Conservation (phyloP, 805 yeast species). For the Saccharomycopsis fibuligera region DNA sequence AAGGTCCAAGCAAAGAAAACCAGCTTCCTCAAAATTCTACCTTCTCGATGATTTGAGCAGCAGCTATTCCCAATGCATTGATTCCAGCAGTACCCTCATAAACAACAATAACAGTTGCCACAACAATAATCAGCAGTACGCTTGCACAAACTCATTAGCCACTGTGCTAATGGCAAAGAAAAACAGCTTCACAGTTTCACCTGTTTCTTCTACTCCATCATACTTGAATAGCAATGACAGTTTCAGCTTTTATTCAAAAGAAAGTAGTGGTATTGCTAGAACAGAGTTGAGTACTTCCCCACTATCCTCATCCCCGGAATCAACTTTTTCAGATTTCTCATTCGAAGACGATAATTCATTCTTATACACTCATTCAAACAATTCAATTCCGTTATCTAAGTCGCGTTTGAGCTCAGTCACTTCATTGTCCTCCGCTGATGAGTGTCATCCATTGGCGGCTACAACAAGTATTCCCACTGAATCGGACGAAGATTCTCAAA, state of each 20-base stretch:
- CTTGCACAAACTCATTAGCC: constrained; percentile 18
- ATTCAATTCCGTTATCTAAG: background rate
- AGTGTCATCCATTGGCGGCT: constrained; percentile 12
- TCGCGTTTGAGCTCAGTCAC: constrained; percentile 15
- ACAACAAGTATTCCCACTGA: background rate
- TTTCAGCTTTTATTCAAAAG: background rate
- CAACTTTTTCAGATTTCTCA: constrained; percentile 13
- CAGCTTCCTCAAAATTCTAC: background rate
- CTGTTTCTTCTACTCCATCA: background rate
- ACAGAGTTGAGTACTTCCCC: constrained; percentile 1
- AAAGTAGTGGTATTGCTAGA: background rate
- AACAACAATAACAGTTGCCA: too few species aligned
- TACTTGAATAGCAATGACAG: background rate
- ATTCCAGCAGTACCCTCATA: background rate
- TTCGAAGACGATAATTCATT: constrained; percentile 7
- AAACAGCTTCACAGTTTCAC: constrained; percentile 6
- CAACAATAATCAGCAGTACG: too few species aligned
- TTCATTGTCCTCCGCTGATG: constrained; percentile 9
- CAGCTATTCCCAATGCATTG: background rate
- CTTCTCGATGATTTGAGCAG: background rate
- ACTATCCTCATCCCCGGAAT: constrained; percentile 16
- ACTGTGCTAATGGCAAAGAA: constrained; percentile 18
- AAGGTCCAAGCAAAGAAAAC: background rate
- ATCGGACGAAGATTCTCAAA: background rate
- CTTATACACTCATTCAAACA: background rate